Evolutionary conservation across 257 asterid species (phyloP).

Genomic region (Solanum sitiens): DNA sequence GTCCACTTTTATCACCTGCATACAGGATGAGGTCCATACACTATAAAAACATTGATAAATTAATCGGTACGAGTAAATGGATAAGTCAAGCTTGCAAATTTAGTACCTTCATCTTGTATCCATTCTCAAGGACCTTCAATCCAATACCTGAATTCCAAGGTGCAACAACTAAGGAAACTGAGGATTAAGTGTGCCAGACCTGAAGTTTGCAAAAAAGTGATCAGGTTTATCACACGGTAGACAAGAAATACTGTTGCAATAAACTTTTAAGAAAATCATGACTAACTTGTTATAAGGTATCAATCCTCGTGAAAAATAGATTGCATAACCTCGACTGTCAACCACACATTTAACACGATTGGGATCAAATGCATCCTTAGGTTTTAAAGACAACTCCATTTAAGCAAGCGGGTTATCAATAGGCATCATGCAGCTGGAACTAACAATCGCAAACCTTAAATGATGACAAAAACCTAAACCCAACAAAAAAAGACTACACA

Average conservation of each 20-base stretch:
- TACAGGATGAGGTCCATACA: background rate
- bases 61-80: background rate
- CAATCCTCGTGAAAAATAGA: slow-evolving; percentile 79
- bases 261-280: background rate
- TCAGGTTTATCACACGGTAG: background rate
- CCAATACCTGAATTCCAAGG: slow-evolving; percentile 78
- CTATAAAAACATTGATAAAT: background rate
- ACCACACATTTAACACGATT: slow-evolving; percentile 85
- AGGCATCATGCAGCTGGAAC: no score
- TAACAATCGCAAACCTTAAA: no score
- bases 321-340: slow-evolving; percentile 70
- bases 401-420: no score
- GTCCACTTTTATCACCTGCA: slow-evolving; percentile 66
- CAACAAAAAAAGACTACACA: no score
- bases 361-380: slow-evolving; percentile 73
- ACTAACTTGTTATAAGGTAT: slow-evolving; percentile 80
- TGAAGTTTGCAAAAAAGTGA: slow-evolving; percentile 6
- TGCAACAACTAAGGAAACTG: slow-evolving; percentile 80
- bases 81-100: background rate
- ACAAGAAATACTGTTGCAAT: background rate
- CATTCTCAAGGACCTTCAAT: slow-evolving; percentile 87
- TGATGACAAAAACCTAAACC: no score
- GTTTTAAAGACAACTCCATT: slow-evolving; percentile 58
- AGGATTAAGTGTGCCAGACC: slow-evolving; percentile 64
- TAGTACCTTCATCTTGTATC: slow-evolving; percentile 88